These are phyloP conservation scores for Fusarium domesticum DNA, from an alignment of 2,329 filamentous ascomycete genomes.

Conservation along the genomic window DNA sequence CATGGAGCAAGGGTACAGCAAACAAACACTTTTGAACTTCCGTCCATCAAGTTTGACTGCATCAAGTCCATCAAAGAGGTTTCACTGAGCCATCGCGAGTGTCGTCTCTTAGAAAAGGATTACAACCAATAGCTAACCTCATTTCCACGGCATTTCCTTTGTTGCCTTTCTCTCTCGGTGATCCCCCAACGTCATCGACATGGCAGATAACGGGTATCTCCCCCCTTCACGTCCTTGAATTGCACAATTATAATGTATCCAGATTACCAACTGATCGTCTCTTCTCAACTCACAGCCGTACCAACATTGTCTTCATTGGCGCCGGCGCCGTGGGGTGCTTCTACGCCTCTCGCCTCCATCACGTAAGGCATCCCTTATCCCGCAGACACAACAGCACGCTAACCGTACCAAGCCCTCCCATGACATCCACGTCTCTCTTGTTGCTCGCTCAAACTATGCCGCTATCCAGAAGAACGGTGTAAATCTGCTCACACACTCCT, in stretches of 20 bases:
- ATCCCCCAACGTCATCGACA: slow-evolving; percentile 5
- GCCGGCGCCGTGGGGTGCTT: slow-evolving; percentile 71
- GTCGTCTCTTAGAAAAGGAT: not conserved
- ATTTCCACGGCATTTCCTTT: not conserved
- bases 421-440: slow-evolving; percentile 61
- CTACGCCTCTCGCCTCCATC: slow-evolving; percentile 66
- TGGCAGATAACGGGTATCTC: slow-evolving; percentile 19
- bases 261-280: slow-evolving; percentile 8
- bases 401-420: slow-evolving; percentile 39
- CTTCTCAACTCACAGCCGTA: slow-evolving; percentile 21
- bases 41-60: not conserved
- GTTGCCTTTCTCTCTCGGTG: not conserved
- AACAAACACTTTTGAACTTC: not conserved
- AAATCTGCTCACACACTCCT: slow-evolving; percentile 60
- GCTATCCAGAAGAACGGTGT: slow-evolving; percentile 62
- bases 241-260: not conserved
- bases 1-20: not conserved
- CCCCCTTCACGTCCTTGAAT: not conserved
- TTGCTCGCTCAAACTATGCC: slow-evolving; percentile 71
- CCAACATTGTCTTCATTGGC: slow-evolving; percentile 64
- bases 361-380: slow-evolving; percentile 39
- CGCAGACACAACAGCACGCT: slow-evolving; percentile 5
- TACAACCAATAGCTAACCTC: not conserved
- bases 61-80: not conserved
- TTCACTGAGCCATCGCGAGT: not conserved